Evolutionary conservation across 306 rosid species (phyloP).

Genomic region (Rubus idaeus): DNA sequence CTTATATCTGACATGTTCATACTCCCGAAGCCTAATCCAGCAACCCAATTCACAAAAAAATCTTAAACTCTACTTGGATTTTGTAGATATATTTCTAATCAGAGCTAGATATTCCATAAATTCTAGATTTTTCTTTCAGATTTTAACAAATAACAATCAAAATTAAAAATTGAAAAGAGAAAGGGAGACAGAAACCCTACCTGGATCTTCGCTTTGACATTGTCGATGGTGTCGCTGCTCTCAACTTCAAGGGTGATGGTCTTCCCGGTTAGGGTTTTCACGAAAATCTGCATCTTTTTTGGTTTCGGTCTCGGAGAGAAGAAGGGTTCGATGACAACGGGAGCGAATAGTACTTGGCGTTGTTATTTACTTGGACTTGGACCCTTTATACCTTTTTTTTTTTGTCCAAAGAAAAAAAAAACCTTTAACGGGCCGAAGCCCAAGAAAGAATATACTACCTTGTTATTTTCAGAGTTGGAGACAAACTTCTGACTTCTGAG

Average conservation of each 20-base stretch:
- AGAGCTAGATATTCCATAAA: neutral
- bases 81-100: neutral
- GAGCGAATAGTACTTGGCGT: neutral
- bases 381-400: neutral
- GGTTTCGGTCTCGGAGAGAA: neutral
- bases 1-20: neutral
- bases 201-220: constrained; percentile 55
- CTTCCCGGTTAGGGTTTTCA: constrained; percentile 51
- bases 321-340: neutral
- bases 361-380: neutral
- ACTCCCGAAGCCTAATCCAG: neutral
- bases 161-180: neutral
- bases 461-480: no score
- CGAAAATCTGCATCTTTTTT: constrained; percentile 49
- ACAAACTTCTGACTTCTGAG: no score
- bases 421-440: neutral
- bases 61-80: neutral
- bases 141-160: neutral
- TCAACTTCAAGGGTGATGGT: constrained; percentile 56
- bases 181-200: constrained; percentile 7
- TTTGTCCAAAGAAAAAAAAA: neutral
- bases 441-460: neutral
- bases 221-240: constrained; percentile 53
- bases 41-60: neutral
- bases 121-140: neutral